phyloP scores from a whole-genome alignment of 2,329 filamentous ascomycete species.

The Botrytis cinerea region DNA sequence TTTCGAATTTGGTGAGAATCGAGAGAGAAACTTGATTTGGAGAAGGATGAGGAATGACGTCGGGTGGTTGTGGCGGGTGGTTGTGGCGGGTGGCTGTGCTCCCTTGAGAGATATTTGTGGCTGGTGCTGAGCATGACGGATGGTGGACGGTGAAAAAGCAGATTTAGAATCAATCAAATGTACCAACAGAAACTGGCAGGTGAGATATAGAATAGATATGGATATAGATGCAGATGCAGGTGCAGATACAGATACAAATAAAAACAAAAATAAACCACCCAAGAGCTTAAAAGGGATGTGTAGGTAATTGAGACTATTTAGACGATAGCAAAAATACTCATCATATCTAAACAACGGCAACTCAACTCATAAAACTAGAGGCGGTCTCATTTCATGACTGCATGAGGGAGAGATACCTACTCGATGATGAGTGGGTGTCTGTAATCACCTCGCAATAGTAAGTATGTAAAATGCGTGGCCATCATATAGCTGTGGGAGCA shows the following conservation, averaged over 20 bases:
- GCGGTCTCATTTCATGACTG: background rate
- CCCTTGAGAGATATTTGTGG: background rate
- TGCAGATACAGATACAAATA: too few species aligned
- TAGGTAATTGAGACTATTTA: too few species aligned
- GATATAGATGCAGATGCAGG: background rate
- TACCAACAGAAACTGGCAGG: background rate
- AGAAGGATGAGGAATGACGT: background rate
- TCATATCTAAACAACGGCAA: background rate
- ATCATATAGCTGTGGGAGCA: background rate
- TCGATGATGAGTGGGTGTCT: background rate
- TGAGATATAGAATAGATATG: background rate
- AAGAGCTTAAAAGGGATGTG: background rate
- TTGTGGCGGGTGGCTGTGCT: background rate
- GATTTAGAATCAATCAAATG: background rate
- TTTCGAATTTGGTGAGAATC: background rate
- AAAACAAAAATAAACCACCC: background rate
- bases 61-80: background rate
- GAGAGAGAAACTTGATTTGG: conserved; percentile 16
- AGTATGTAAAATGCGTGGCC: background rate
- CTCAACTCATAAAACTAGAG: too few species aligned
- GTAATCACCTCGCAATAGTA: background rate
- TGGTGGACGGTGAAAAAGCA: background rate
- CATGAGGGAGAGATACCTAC: background rate
- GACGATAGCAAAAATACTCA: background rate
- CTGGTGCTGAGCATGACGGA: background rate